Conservation (phyloP, 306 rosid genomes). For the Amphicarpaea edgeworthii region DNA sequence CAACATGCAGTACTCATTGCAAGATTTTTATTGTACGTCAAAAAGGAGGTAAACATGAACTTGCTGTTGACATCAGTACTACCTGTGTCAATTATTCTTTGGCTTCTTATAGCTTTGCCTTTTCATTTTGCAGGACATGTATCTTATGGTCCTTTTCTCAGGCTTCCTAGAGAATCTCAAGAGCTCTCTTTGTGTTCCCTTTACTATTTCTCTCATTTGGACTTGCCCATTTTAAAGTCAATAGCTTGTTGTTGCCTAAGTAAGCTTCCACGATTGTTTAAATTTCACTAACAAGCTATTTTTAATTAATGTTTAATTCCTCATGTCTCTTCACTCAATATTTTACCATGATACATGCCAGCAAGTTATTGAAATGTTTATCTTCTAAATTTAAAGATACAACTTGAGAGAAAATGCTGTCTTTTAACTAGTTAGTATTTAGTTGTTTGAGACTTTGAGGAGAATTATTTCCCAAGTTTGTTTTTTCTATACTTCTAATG, state of each 20-base stretch:
- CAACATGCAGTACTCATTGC: constrained; percentile 62
- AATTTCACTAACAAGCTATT: constrained; percentile 11
- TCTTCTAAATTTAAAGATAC: neutral
- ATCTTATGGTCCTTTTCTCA: constrained; percentile 74
- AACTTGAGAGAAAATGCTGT: too few relatives aligned
- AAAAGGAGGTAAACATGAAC: constrained; percentile 64
- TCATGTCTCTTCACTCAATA: neutral
- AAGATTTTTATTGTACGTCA: constrained; percentile 59
- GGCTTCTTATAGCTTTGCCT: constrained; percentile 36
- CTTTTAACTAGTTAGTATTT: too few relatives aligned
- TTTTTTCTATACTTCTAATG: neutral
- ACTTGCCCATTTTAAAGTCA: constrained; percentile 64
- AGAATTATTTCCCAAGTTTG: neutral
- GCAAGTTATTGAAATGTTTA: constrained; percentile 19
- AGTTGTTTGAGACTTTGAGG: neutral
- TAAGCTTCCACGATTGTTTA: constrained; percentile 55
- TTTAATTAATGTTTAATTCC: neutral
- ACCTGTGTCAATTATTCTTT: constrained; percentile 15
- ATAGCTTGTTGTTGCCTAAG: constrained; percentile 78
- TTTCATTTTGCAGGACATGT: constrained; percentile 62
- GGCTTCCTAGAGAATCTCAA: constrained; percentile 79
- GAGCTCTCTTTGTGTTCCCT: constrained; percentile 78
- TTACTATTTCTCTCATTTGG: constrained; percentile 73
- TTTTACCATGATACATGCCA: constrained; percentile 11
- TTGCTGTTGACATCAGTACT: constrained; percentile 19